Conservation (phyloP, 2,329 filamentous ascomycete genomes). For the Septoria petroselini region DNA sequence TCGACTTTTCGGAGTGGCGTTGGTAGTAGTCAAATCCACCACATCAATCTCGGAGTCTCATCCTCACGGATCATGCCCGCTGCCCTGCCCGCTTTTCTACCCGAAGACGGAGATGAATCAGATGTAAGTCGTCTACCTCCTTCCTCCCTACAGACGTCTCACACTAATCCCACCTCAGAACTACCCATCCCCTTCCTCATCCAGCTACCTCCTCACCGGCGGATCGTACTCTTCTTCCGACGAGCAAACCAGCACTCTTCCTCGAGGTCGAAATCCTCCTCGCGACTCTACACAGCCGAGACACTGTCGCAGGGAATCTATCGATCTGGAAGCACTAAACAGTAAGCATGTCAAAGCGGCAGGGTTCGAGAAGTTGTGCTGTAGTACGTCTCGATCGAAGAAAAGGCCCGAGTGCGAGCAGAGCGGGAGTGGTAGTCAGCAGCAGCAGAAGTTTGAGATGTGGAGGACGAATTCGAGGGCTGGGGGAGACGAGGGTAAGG, state of each 20-base stretch:
- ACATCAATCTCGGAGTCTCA: not conserved
- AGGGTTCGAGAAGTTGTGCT: constrained; percentile 6
- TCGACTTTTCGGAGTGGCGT: not conserved
- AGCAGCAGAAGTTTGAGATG: constrained; percentile 2
- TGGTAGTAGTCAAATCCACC: not conserved
- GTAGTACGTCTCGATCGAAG: not conserved
- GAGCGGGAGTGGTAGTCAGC: not conserved
- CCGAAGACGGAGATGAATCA: constrained; percentile 6
- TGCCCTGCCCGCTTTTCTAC: constrained; percentile 2
- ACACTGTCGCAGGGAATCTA: constrained; percentile 7
- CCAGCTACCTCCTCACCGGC: not conserved
- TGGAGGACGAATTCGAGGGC: constrained; percentile 8
- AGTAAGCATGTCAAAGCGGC: constrained; percentile 10
- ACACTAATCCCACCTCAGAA: not conserved
- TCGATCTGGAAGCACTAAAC: constrained; percentile 11
- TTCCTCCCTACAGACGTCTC: too few species aligned
- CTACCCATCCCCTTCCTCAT: not conserved
- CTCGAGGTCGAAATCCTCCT: not conserved
- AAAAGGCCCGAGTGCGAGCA: not conserved
- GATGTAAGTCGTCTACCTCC: not conserved
- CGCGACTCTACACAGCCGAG: not conserved
- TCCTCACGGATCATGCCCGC: constrained; percentile 10
- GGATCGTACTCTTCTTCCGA: not conserved
- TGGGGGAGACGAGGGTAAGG: not conserved
- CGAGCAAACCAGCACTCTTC: not conserved